These are phyloP conservation scores for Aaosphaeria arxii DNA, from an alignment of 2,329 filamentous ascomycete genomes.

Conservation along the genomic window DNA sequence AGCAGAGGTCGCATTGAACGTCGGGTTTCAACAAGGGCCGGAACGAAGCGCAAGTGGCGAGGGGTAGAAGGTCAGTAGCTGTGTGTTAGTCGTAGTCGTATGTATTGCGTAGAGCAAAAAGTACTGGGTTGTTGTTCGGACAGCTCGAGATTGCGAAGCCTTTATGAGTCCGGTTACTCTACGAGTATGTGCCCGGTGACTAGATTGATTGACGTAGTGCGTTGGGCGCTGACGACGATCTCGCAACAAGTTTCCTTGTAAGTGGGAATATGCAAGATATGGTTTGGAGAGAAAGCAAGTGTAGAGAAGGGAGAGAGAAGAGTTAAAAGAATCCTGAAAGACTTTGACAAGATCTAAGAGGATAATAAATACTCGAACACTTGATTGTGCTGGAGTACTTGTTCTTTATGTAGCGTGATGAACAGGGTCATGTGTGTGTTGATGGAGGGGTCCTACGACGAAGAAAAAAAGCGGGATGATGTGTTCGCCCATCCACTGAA, in stretches of 20 bases:
- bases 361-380: no score
- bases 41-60: background rate
- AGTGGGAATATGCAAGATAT: background rate
- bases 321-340: background rate
- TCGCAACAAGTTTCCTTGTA: conserved; percentile 16
- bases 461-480: conserved; percentile 32
- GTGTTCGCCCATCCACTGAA: conserved; percentile 31
- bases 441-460: conserved; percentile 5
- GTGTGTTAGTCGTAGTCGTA: conserved; percentile 18
- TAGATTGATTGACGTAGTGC: conserved; percentile 6
- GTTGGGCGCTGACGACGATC: conserved; percentile 18
- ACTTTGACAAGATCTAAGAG: no score
- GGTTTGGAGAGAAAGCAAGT: background rate
- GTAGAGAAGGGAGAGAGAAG: background rate
- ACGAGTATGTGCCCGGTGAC: background rate
- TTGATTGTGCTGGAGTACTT: background rate
- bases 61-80: conserved; percentile 6
- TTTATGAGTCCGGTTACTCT: conserved; percentile 10
- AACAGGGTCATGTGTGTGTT: conserved; percentile 30
- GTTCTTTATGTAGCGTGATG: conserved; percentile 28
- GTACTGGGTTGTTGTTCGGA: conserved; percentile 7
- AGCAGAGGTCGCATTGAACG: conserved; percentile 36
- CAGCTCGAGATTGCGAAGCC: conserved; percentile 8
- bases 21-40: conserved; percentile 13
- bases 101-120: conserved; percentile 12